Percentiles rank a stretch among this genome's conserved stretches.
phyloP scores from a whole-genome alignment of 495 filamentous ascomycete species.

The Bathelium albidoporum region DNA sequence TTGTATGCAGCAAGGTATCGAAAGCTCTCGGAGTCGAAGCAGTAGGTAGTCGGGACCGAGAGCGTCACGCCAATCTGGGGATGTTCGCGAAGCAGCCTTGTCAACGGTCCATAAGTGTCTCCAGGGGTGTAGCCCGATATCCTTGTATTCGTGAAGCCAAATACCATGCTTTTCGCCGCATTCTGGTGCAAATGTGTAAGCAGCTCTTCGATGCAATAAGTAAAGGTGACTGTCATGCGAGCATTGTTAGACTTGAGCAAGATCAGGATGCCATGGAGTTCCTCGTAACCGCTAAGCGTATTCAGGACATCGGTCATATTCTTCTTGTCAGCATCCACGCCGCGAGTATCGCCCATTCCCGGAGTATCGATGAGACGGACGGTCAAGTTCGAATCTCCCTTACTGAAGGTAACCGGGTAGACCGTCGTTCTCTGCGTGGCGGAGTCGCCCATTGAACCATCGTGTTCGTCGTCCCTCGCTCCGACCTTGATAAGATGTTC shows the following conservation, averaged over 20 bases:
- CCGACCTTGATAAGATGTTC: constrained; percentile 26
- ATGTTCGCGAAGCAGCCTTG: constrained; percentile 23
- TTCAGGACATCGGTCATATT: constrained; percentile 37
- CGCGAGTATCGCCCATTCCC: constrained; percentile 37
- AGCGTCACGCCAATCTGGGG: constrained; percentile 22
- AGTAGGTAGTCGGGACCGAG: constrained; percentile 26
- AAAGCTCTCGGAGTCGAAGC: constrained; percentile 40
- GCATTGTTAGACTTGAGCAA: constrained; percentile 36
- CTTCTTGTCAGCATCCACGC: constrained; percentile 27
- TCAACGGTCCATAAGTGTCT: constrained; percentile 32
- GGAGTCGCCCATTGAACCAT: constrained; percentile 31
- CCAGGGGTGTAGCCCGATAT: constrained; percentile 35
- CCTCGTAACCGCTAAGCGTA: constrained; percentile 25
- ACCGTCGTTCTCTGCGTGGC: constrained; percentile 34
- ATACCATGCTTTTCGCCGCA: constrained; percentile 32
- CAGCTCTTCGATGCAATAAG: constrained; percentile 36
- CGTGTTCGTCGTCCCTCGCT: constrained; percentile 21
- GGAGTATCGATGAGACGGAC: constrained; percentile 39
- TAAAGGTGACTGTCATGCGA: constrained; percentile 31
- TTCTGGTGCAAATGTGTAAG: constrained; percentile 32
- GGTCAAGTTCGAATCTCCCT: constrained; percentile 18
- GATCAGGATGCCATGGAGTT: constrained; percentile 30
- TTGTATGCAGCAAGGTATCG: constrained; percentile 35
- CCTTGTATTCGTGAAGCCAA: constrained; percentile 38
- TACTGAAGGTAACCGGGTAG: constrained; percentile 14